Percentiles rank a stretch among this genome's conserved stretches.
phyloP scores from a whole-genome alignment of 495 filamentous ascomycete genomes.

The Pyrenula massariospora region DNA sequence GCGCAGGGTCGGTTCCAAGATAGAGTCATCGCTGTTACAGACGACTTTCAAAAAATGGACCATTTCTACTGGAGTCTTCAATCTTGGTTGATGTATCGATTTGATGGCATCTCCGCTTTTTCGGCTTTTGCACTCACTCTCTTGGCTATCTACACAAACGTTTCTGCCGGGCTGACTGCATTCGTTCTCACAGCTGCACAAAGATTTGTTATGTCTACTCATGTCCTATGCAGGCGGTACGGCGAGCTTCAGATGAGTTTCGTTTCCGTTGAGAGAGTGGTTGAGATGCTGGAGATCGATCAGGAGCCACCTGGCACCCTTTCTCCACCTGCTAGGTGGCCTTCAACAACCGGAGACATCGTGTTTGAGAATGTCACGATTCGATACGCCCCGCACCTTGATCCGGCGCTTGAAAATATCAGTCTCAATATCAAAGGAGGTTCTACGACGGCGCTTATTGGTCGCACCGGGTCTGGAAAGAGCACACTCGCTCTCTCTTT shows the following conservation, averaged over 20 bases:
- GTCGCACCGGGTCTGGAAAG: constrained; percentile 56
- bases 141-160: constrained; percentile 54
- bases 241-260: constrained; percentile 83
- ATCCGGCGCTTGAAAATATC: constrained; percentile 52
- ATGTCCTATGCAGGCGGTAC: constrained; percentile 60
- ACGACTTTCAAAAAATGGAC: constrained; percentile 83
- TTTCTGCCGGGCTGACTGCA: constrained; percentile 62
- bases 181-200: constrained; percentile 58
- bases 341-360: constrained; percentile 54
- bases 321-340: constrained; percentile 65
- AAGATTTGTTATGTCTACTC: constrained; percentile 56
- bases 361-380: constrained; percentile 66
- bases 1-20: constrained; percentile 65
- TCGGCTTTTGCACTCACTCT: constrained; percentile 62
- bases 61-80: constrained; percentile 87
- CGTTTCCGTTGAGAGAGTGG: constrained; percentile 72
- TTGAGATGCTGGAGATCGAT: constrained; percentile 64
- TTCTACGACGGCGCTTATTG: constrained; percentile 52
- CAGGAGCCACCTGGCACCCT: constrained; percentile 56
- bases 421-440: constrained; percentile 61
- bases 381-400: constrained; percentile 63
- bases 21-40: constrained; percentile 61
- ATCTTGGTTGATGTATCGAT: constrained; percentile 69
- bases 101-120: constrained; percentile 54
- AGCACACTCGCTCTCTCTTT: constrained; percentile 54